Evolutionary conservation across 2,329 filamentous ascomycete genomes (phyloP).

Genomic region (Salinomyces thailandicus): DNA sequence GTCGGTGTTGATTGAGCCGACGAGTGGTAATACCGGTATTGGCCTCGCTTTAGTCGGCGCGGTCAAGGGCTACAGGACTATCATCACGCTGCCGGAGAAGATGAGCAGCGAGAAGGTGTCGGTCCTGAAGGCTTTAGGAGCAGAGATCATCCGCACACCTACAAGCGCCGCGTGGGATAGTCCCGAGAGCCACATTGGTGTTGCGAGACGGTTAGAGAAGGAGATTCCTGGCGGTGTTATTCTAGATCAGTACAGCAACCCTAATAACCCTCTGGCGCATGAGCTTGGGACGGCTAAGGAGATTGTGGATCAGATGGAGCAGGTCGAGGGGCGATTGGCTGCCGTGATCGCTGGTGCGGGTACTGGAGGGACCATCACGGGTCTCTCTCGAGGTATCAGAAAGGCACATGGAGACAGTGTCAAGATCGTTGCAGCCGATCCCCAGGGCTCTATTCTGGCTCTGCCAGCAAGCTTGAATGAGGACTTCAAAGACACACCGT

Average conservation of each 20-base stretch:
- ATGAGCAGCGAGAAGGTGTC: constrained; percentile 98
- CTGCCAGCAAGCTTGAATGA: constrained; percentile 70
- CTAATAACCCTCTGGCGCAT: constrained; percentile 85
- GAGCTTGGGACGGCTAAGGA: constrained; percentile 92
- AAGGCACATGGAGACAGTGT: constrained; percentile 71
- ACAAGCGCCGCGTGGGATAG: constrained; percentile 91
- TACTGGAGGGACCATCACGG: constrained; percentile 90
- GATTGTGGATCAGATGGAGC: constrained; percentile 78
- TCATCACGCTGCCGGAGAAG: constrained; percentile 97
- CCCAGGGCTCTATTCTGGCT: constrained; percentile 82
- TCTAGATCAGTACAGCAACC: constrained; percentile 88
- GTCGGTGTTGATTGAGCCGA: constrained; percentile 85
- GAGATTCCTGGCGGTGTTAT: constrained; percentile 97
- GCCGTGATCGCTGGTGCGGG: constrained; percentile 85
- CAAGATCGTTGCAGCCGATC: constrained; percentile 87
- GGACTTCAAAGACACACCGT: constrained; percentile 67
- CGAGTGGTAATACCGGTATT: constrained; percentile 96
- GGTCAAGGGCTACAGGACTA: constrained; percentile 95
- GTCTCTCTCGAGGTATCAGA: constrained; percentile 69
- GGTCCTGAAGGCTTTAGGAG: constrained; percentile 83
- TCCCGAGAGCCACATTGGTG: constrained; percentile 93
- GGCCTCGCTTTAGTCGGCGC: constrained; percentile 87
- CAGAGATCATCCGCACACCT: constrained; percentile 94
- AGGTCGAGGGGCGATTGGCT: constrained; percentile 55
- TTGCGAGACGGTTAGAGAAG: constrained; percentile 79